Conservation (phyloP, 768 basidiomycete genomes). For the Kwoniella dejecticola region DNA sequence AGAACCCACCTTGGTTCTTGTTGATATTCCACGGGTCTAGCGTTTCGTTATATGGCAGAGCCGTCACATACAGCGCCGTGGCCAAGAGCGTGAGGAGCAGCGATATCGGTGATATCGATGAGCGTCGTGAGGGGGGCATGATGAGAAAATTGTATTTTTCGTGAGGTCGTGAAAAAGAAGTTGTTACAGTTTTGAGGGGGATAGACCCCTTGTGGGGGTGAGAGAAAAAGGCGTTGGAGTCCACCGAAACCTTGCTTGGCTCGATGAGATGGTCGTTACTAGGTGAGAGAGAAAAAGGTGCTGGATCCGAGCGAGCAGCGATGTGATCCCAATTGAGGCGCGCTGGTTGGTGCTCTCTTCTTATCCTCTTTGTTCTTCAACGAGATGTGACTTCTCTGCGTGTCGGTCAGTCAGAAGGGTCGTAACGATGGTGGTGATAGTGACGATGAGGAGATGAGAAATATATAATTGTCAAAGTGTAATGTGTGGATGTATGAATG, state of each 20-base stretch:
- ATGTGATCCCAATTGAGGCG: conserved; percentile 3
- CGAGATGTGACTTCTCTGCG: too few relatives aligned
- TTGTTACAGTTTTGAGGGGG: not conserved
- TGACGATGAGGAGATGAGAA: not conserved
- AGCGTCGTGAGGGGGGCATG: conserved; percentile 11
- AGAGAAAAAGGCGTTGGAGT: not conserved
- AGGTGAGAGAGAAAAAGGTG: not conserved
- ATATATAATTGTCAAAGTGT: not conserved
- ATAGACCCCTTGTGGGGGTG: not conserved
- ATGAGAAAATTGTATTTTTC: not conserved
- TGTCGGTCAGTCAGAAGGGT: not conserved
- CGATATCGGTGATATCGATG: not conserved
- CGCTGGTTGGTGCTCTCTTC: too few relatives aligned
- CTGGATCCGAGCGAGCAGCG: not conserved
- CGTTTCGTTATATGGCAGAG: conserved; percentile 47
- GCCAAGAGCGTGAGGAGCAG: conserved; percentile 7
- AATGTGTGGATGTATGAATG: conserved; percentile 9
- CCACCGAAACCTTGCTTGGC: conserved; percentile 4
- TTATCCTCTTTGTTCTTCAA: too few relatives aligned
- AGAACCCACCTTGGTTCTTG: conserved; percentile 48
- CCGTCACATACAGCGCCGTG: conserved; percentile 10
- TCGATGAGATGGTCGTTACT: not conserved
- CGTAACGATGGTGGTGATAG: not conserved
- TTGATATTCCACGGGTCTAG: conserved; percentile 55
- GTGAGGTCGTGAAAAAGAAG: not conserved